phyloP scores from a whole-genome alignment of 164 flowering plant genomes.

The Dillenia turbinata region DNA sequence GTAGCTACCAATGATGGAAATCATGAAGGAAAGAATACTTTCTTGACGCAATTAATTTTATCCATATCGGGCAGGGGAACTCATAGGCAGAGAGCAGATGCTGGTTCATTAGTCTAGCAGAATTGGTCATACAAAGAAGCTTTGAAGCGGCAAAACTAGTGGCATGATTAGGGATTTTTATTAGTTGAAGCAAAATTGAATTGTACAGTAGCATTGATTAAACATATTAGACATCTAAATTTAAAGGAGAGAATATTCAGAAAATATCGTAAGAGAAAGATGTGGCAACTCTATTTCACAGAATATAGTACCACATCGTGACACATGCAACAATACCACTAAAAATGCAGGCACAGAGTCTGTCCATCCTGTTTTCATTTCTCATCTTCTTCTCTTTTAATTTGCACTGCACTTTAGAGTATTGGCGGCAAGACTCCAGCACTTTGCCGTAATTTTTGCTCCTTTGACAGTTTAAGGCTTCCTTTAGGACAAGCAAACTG shows the following conservation, averaged over 20 bases:
- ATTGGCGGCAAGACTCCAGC: slow-evolving; percentile 66
- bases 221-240: too few species aligned
- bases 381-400: slow-evolving; percentile 88
- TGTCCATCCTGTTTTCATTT: slow-evolving; percentile 76
- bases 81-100: too few species aligned
- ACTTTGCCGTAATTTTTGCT: slow-evolving; percentile 83
- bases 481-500: slow-evolving; percentile 77
- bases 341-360: slow-evolving; percentile 42
- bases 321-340: slow-evolving; percentile 72
- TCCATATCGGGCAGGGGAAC: too few species aligned
- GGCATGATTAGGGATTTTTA: too few species aligned
- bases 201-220: too few species aligned
- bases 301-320: slow-evolving; percentile 60
- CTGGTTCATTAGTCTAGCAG: too few species aligned
- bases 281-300: slow-evolving; percentile 21
- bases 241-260: background rate
- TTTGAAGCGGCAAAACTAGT: too few species aligned
- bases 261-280: slow-evolving; percentile 4
- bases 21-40: too few species aligned
- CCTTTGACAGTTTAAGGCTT: slow-evolving; percentile 64
- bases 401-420: slow-evolving; percentile 72
- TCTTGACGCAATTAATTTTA: too few species aligned
- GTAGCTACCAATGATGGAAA: too few species aligned
- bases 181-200: too few species aligned
- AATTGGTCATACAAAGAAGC: too few species aligned